Evolutionary conservation across 2,329 filamentous ascomycete species (phyloP), one percentile per base, ranked within the genome.

Genomic region (Penicillium sp.): DNA sequence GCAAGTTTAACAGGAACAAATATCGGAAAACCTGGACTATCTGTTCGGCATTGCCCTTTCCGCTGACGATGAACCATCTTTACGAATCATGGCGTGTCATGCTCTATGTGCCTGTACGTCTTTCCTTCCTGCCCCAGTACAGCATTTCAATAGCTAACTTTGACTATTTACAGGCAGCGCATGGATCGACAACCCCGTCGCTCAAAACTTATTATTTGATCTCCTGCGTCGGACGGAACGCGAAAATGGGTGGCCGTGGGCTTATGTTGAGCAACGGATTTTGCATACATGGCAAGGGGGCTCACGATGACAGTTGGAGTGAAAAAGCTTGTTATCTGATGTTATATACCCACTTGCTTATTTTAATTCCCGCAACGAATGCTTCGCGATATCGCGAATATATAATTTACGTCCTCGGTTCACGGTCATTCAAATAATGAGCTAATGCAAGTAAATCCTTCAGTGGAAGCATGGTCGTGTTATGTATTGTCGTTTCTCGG

Each of bases 21-120:
- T 73, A 16, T 56, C 59, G 1, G 61, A 67, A 27, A 72, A 69
- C n/a, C 60, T 74, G 1, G 62, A 65, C 19, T 66, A 69, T 31
- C 59, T 74, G 11, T 73, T 72, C 29, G 71, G 71, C 31, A 72
- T 74, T 31, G 70, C 69, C 14, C 60, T 71, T 2, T 73, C 71
- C 3, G 65, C 65, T 3, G 71, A 73, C 25, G 69, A 73, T 39
- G 70, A 72, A 26, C 69, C 69, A n/a, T 66, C 70, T 1, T 54
- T 71, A 23, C 69, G 69, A 27, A 67, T 71, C 26, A 72, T 72
- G 62, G 71, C 71, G 27, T 71, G 71, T 45, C 69, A 74, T 50
- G 69, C 69, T 16, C 60, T 74, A 5, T 69, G 67, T 62, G 70
- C 68, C 29, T 74, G 71, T 72, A 61, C 49, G 69, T 58, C 19